phyloP scores from a whole-genome alignment of 805 yeast species.

The Yamadazyma akitaensis region DNA sequence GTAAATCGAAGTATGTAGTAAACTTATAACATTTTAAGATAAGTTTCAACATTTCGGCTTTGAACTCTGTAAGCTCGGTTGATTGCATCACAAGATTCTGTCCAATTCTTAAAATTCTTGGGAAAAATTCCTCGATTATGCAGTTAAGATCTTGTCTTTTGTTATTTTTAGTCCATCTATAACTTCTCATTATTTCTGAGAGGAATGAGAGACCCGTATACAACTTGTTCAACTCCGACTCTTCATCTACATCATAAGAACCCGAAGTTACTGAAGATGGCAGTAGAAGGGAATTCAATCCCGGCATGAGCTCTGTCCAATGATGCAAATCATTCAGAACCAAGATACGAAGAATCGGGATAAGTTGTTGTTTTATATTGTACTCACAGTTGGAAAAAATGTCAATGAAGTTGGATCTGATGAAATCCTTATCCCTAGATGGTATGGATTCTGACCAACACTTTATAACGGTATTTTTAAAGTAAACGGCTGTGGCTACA shows the following conservation, averaged over 20 bases:
- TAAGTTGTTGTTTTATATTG: constrained; percentile 36
- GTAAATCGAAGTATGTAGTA: constrained; percentile 69
- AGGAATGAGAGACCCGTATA: constrained; percentile 69
- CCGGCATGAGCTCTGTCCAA: constrained; percentile 35
- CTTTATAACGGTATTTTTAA: constrained; percentile 68
- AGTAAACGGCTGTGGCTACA: constrained; percentile 75
- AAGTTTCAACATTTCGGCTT: constrained; percentile 72
- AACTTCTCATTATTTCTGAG: constrained; percentile 64
- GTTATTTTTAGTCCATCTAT: constrained; percentile 66
- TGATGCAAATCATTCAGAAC: constrained; percentile 32
- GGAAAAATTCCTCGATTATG: constrained; percentile 57
- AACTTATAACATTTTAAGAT: constrained; percentile 76
- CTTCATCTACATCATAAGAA: neutral
- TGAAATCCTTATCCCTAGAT: constrained; percentile 68
- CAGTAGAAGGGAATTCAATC: neutral
- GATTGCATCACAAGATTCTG: constrained; percentile 39
- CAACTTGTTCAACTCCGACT: constrained; percentile 24
- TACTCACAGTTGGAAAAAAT: constrained; percentile 47
- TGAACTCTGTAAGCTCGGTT: constrained; percentile 25
- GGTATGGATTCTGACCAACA: constrained; percentile 61
- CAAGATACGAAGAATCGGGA: constrained; percentile 33
- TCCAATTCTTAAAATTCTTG: constrained; percentile 64
- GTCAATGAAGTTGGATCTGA: constrained; percentile 65
- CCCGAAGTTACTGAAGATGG: neutral
- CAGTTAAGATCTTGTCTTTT: constrained; percentile 33